Evolutionary conservation across 192 early-diverging fungal species (phyloP), one percentile per base, ranked within the genome.

Genomic region (Chytriomyces sp.): DNA sequence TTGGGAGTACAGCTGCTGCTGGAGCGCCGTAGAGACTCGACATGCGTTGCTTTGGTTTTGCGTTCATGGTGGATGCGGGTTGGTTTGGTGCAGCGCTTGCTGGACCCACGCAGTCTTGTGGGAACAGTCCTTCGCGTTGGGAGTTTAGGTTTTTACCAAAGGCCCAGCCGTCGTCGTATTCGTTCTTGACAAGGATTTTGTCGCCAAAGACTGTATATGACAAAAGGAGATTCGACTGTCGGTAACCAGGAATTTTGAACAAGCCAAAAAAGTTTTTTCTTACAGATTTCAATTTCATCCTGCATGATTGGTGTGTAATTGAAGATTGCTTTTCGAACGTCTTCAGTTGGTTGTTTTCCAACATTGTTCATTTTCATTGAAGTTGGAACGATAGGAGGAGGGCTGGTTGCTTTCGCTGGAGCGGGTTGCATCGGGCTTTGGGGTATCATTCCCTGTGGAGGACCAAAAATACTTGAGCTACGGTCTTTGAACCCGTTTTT

Each of bases 81-180:
- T 8, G 18, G 50, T 8, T 43, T 13, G 43, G 46, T n/a, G 16
- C 71, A n/a, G n/a, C n/a, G n/a, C n/a, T n/a, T n/a, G n/a, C n/a
- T n/a, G n/a, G n/a, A 16, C 72, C 81, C 45, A 87, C 61, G 43
- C 82, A 84, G 45, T 85, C 86, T 8, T 82, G 66, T 44, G 86
- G 86, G 75, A 86, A 88, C 63, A 70, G 64, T 7, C 86, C 86
- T 43, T 77, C 80, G 62, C 80, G 67, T 18, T 81, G 76, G 6
- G 86, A 85, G 46, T 50, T 79, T 77, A 83, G 63, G 79, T 86
- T 86, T 48, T 76, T 69, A 16, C 86, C 86, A 61, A 64, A 80
- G 20, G 78, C 82, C 86, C 86, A 88, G 48, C 86, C 83, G 75
- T 87, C 86, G 5, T 73, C 71, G 5, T 43, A 73, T 46, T 73